Evolutionary conservation across 768 basidiomycete genomes (phyloP).

Genomic region (Amanita pallidorosea): DNA sequence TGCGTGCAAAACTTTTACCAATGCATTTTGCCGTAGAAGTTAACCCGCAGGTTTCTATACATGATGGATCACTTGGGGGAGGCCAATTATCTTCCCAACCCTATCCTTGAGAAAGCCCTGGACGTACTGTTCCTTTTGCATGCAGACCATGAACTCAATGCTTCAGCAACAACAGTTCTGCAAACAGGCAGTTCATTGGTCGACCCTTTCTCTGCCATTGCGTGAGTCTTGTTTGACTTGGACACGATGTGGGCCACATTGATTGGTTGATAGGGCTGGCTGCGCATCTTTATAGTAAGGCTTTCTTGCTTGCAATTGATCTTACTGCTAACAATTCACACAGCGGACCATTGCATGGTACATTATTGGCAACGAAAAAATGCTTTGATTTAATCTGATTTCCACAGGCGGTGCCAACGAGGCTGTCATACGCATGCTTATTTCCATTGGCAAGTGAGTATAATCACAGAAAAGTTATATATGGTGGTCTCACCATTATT

Average conservation of each 20-base stretch:
- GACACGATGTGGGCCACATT: not conserved
- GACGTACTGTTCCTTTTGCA: slow-evolving; percentile 84
- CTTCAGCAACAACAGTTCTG: slow-evolving; percentile 74
- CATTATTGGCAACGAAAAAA: slow-evolving; percentile 5
- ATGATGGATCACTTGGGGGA: slow-evolving; percentile 80
- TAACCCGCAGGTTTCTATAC: slow-evolving; percentile 59
- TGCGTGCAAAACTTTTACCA: slow-evolving; percentile 22
- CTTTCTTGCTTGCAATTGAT: not conserved
- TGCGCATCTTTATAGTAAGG: slow-evolving; percentile 83
- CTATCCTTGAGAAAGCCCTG: slow-evolving; percentile 77
- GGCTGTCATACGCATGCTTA: slow-evolving; percentile 89
- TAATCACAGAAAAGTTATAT: not conserved
- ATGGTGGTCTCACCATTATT: not conserved
- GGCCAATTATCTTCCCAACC: slow-evolving; percentile 68
- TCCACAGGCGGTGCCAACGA: slow-evolving; percentile 75
- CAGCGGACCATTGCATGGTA: slow-evolving; percentile 66
- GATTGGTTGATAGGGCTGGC: slow-evolving; percentile 44
- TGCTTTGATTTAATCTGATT: not conserved
- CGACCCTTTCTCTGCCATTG: slow-evolving; percentile 82
- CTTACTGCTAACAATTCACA: not conserved
- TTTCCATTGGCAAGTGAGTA: slow-evolving; percentile 72
- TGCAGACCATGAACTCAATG: slow-evolving; percentile 88
- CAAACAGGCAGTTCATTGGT: slow-evolving; percentile 86
- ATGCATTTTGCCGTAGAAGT: not conserved
- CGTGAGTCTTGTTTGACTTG: slow-evolving; percentile 30